A percentile compares a stretch with the other conserved stretches of the same genome.
Conservation (phyloP, 768 basidiomycete species). For the Auriscalpium microsporum region DNA sequence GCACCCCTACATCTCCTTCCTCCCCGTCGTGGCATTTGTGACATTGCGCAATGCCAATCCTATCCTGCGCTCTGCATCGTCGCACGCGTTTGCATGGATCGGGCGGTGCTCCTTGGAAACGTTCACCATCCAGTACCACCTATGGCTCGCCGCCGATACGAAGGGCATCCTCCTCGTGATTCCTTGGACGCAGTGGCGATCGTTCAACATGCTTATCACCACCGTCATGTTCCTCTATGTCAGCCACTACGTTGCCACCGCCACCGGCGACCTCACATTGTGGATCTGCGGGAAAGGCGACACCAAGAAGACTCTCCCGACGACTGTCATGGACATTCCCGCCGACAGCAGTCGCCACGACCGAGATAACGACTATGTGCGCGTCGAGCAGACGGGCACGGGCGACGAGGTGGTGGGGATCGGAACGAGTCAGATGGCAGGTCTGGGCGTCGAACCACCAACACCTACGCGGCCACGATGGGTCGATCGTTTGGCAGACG, state of each 20-base stretch:
- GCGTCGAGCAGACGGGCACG: background rate
- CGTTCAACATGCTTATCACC: slow-evolving; percentile 71
- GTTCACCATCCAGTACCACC: slow-evolving; percentile 84
- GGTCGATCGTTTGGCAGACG: slow-evolving; percentile 43
- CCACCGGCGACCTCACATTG: slow-evolving; percentile 63
- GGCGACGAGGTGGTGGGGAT: slow-evolving; percentile 1
- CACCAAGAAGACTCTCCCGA: slow-evolving; percentile 17
- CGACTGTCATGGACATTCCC: slow-evolving; percentile 11
- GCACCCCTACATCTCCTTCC: slow-evolving; percentile 75
- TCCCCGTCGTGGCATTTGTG: slow-evolving; percentile 74
- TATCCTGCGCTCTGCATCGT: slow-evolving; percentile 61
- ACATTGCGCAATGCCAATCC: slow-evolving; percentile 69
- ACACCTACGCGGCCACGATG: slow-evolving; percentile 34
- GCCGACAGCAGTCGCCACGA: slow-evolving; percentile 3
- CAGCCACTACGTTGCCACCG: slow-evolving; percentile 66
- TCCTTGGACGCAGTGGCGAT: slow-evolving; percentile 64
- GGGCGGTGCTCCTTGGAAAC: slow-evolving; percentile 87
- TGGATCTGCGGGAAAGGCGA: slow-evolving; percentile 39
- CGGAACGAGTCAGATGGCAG: slow-evolving; percentile 24
- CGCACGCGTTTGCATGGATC: slow-evolving; percentile 66
- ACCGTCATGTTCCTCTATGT: slow-evolving; percentile 75
- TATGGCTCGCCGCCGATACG: slow-evolving; percentile 81
- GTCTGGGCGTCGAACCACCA: slow-evolving; percentile 26
- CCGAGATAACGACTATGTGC: background rate
- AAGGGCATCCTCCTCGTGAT: slow-evolving; percentile 74